phyloP scores from a whole-genome alignment of 805 yeast species.

The Trichomonascus vanleenenianus region DNA sequence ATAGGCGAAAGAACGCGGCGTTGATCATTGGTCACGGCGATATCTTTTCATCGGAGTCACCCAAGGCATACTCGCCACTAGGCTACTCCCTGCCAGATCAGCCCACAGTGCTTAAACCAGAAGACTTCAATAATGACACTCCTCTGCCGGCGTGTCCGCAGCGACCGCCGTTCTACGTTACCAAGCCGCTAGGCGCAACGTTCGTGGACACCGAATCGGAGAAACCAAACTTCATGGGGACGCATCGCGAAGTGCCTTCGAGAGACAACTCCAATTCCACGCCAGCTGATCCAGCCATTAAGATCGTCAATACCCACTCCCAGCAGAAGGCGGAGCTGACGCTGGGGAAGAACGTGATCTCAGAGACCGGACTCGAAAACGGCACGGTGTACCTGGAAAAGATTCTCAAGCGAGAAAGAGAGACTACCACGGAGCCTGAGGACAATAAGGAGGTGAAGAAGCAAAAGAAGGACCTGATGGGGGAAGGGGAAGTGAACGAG shows the following conservation, averaged over 20 bases:
- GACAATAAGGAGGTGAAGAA: constrained; percentile 16
- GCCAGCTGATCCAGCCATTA: constrained; percentile 4
- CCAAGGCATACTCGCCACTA: constrained; percentile 24
- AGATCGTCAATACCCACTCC: background rate
- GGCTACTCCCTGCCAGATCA: constrained; percentile 20
- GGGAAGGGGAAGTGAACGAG: constrained; percentile 16
- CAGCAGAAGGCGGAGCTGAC: constrained; percentile 4
- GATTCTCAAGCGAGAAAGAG: constrained; percentile 15
- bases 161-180: constrained; percentile 20
- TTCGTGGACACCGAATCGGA: constrained; percentile 25
- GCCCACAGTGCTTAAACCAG: constrained; percentile 16
- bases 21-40: constrained; percentile 10
- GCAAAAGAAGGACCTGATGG: constrained; percentile 13
- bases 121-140: constrained; percentile 22
- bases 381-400: constrained; percentile 6
- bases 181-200: constrained; percentile 22
- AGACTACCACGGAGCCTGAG: constrained; percentile 9
- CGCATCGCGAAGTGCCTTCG: constrained; percentile 8
- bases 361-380: constrained; percentile 10
- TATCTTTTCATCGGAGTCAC: constrained; percentile 18
- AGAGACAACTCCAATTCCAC: constrained; percentile 2
- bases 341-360: constrained; percentile 11
- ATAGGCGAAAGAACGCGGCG: constrained; percentile 2
- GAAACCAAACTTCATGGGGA: constrained; percentile 10
- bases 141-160: constrained; percentile 19